Evolutionary conservation across 2,329 filamentous ascomycete species (phyloP).

Genomic region (Aspergillus piperis): DNA sequence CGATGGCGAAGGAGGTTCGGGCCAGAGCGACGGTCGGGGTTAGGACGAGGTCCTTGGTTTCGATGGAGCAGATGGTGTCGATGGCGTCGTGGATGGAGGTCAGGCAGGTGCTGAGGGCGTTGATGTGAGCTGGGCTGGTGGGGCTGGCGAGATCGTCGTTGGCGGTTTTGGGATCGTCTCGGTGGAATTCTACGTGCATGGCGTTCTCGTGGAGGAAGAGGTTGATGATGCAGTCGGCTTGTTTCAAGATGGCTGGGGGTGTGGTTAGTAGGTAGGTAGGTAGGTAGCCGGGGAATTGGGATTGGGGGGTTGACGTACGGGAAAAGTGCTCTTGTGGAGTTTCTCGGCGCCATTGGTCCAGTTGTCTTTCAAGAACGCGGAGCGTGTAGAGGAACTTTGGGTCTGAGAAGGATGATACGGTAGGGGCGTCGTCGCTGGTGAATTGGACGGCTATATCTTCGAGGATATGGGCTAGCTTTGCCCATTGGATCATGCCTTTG

Average conservation of each 20-base stretch:
- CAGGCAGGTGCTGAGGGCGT: constrained; percentile 67
- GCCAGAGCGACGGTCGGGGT: constrained; percentile 72
- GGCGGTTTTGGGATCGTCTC: constrained; percentile 40
- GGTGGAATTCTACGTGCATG: constrained; percentile 64
- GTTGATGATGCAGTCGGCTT: constrained; percentile 66
- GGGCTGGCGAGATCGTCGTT: constrained; percentile 32
- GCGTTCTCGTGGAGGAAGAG: constrained; percentile 77
- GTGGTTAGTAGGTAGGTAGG: constrained; percentile 10
- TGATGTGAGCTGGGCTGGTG: constrained; percentile 62
- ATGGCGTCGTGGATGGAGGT: constrained; percentile 67
- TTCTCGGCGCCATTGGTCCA: constrained; percentile 61
- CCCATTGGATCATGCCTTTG: constrained; percentile 57
- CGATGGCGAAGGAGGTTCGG: constrained; percentile 69
- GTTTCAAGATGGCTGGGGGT: constrained; percentile 58
- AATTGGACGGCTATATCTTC: constrained; percentile 71
- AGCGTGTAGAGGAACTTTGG: constrained; percentile 65
- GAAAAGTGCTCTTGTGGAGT: constrained; percentile 57
- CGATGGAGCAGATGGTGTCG: constrained; percentile 64
- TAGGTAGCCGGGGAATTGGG: neutral
- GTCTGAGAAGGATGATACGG: constrained; percentile 58
- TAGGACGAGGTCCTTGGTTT: constrained; percentile 60
- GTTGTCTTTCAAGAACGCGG: constrained; percentile 64
- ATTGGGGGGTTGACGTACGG: constrained; percentile 47
- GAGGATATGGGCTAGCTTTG: constrained; percentile 61
- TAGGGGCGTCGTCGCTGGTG: constrained; percentile 64